phyloP scores from a whole-genome alignment of 2,329 filamentous ascomycete genomes.

The Phoma sp. region DNA sequence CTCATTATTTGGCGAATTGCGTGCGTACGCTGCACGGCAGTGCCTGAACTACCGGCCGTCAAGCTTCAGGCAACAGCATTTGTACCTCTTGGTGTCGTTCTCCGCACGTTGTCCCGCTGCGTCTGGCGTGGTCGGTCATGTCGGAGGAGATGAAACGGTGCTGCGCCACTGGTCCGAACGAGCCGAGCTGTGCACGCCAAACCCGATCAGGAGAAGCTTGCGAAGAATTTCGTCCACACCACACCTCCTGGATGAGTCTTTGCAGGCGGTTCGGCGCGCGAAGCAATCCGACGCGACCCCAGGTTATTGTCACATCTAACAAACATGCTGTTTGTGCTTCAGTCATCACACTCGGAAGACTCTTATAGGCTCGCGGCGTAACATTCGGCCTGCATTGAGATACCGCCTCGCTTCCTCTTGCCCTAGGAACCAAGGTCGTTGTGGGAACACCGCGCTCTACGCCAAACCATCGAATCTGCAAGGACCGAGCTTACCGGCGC shows the following conservation, averaged over 20 bases:
- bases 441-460: not conserved
- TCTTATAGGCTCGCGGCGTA: conserved; percentile 21
- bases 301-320: conserved; percentile 5
- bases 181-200: not conserved
- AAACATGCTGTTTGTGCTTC: conserved; percentile 18
- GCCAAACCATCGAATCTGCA: not conserved
- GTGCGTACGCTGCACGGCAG: not conserved
- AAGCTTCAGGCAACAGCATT: conserved; percentile 13
- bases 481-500: conserved; percentile 12
- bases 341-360: conserved; percentile 15
- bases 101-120: conserved; percentile 3
- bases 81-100: not conserved
- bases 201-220: conserved; percentile 28
- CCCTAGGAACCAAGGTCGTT: conserved; percentile 1
- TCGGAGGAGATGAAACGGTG: not conserved
- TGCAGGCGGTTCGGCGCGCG: conserved; percentile 16
- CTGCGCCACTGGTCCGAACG: conserved; percentile 8
- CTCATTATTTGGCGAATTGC: not conserved
- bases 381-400: conserved; percentile 10
- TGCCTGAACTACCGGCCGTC: not conserved
- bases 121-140: not conserved
- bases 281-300: conserved; percentile 18
- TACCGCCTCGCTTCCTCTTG: conserved; percentile 23
- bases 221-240: conserved; percentile 23
- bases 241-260: conserved; percentile 16